Percentiles rank a stretch among this genome's conserved stretches.
Conservation (phyloP, 177 flowering plant genomes). For the Vitis hybrid region DNA sequence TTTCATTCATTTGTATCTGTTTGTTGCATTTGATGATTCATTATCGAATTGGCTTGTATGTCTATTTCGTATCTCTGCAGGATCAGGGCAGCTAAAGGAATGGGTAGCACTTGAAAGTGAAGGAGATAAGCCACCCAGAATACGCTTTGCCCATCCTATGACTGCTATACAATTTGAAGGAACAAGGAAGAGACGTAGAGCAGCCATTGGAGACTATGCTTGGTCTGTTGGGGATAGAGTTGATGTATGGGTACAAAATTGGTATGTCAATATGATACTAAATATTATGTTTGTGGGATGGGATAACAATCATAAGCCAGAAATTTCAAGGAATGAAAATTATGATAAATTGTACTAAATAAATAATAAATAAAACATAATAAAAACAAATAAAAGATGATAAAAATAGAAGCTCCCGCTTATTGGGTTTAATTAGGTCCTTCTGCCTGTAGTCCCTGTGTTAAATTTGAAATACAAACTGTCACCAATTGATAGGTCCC, state of each 20-base stretch:
- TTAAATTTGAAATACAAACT: too few species aligned
- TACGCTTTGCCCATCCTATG: slow-evolving; percentile 75
- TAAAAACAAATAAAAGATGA: too few species aligned
- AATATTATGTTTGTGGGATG: background rate
- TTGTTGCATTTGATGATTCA: background rate
- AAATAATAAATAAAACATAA: too few species aligned
- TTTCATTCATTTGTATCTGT: background rate
- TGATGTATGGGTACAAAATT: slow-evolving; percentile 75
- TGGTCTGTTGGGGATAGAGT: slow-evolving; percentile 95
- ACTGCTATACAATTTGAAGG: slow-evolving; percentile 61
- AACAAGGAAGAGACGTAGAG: slow-evolving; percentile 81
- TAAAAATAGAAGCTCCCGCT: too few species aligned
- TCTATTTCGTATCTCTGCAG: slow-evolving; percentile 27
- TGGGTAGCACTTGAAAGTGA: slow-evolving; percentile 69
- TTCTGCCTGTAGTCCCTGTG: too few species aligned
- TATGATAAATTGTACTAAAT: too few species aligned
- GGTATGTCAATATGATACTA: slow-evolving; percentile 41
- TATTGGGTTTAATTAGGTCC: too few species aligned
- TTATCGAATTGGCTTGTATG: background rate
- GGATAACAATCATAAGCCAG: background rate
- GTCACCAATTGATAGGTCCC: too few species aligned
- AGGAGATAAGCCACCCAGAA: slow-evolving; percentile 56
- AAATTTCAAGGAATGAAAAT: background rate
- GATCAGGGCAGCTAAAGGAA: slow-evolving; percentile 57
- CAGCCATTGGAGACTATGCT: slow-evolving; percentile 54